Evolutionary conservation across 768 basidiomycete genomes (phyloP), one percentile per base, ranked within the genome.

Genomic region (Serendipita vermifera): DNA sequence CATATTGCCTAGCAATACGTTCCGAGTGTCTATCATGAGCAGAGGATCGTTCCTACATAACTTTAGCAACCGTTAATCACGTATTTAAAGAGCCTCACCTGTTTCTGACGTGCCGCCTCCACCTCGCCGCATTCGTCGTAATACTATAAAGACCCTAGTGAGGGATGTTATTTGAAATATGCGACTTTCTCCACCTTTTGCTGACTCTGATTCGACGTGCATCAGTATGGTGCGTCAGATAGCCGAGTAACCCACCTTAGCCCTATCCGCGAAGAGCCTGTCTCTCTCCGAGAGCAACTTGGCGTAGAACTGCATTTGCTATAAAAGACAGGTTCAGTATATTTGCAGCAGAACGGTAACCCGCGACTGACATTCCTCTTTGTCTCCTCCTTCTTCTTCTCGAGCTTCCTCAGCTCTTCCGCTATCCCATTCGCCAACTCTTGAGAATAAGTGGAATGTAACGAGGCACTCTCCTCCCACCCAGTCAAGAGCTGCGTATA

Each of bases 81-180:
- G 17, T n/a, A 11, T 26, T 39, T 11, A 54, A 58, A 54, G 60
- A 63, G 64, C 40, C 64, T 39, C 33, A 77, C 87, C 78, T 89
- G 87, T 68, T 88, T 90, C 72, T 87, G 85, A 48, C 84, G 81
- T 62, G 79, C 76, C 20, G 73, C 66, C 62, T 86, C 85, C 20
- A 85, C 77, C 65, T 88, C 86, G 14, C 64, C 63, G 65, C 88
- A 90, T 61, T 87, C 81, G 27, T 81, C 82, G 61, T 89, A 83
- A 63, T 90, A 90, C 87, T 90, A 59, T 39, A 41, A 38, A 17
- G 59, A 14, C 2, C 22, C 39, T 26, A 58, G 15, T 33, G 40
- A 29, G 4, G 5, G 24, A 38, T 33, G 20, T 33, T 9, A 55
- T 20, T 3, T 20, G 13, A 27, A 13, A 29, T 38, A n/a, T n/a